Evolutionary conservation across 2,329 filamentous ascomycete species (phyloP).

Genomic region (Ophiocordyceps camponoti-leonardi): DNA sequence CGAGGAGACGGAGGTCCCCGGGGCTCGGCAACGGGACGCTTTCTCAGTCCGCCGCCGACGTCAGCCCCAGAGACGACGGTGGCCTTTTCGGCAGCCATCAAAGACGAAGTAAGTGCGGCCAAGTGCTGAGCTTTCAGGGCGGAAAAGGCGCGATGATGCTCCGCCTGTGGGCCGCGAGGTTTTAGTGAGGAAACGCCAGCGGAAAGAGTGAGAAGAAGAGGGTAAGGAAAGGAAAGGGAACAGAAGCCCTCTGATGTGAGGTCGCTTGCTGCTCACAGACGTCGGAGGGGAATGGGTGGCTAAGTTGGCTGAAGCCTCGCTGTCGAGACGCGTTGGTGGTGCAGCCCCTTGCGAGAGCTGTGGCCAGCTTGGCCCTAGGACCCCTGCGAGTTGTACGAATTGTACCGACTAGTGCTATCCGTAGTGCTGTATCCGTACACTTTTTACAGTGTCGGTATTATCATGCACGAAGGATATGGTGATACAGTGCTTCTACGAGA

Average conservation of each 20-base stretch:
- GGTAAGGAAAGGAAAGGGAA: not conserved
- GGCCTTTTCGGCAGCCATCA: constrained; percentile 38
- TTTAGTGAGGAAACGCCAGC: not conserved
- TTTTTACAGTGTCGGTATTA: too few relatives aligned
- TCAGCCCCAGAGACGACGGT: constrained; percentile 44
- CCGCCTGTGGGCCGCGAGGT: not conserved
- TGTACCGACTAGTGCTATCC: too few relatives aligned
- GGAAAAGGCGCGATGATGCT: not conserved
- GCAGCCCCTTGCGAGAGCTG: not conserved
- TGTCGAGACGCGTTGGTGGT: not conserved
- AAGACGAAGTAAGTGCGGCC: not conserved
- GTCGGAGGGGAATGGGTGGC: not conserved
- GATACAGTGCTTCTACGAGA: not conserved
- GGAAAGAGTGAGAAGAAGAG: not conserved
- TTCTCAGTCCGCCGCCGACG: constrained; percentile 35
- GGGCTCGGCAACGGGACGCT: constrained; percentile 27
- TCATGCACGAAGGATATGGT: not conserved
- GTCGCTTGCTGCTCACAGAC: not conserved
- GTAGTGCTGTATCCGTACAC: too few relatives aligned
- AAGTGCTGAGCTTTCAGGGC: not conserved
- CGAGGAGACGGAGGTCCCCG: constrained; percentile 15
- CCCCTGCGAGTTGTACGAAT: not conserved
- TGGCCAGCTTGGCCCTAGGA: not conserved
- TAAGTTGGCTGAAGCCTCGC: not conserved
- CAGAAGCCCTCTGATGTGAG: not conserved